Conservation (phyloP, 2,329 filamentous ascomycete species). For the Aspergillus uvarum region DNA sequence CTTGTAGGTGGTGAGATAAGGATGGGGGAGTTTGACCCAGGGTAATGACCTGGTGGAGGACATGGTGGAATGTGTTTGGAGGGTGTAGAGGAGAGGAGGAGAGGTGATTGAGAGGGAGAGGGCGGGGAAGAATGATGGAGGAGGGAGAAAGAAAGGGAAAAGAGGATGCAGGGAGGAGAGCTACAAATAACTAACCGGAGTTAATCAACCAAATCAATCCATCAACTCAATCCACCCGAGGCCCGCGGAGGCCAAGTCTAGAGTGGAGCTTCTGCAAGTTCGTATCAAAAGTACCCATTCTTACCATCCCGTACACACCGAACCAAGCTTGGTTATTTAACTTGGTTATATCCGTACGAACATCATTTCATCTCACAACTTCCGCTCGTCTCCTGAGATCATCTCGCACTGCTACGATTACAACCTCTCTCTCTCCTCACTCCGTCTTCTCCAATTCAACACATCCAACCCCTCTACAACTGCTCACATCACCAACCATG, state of each 20-base stretch:
- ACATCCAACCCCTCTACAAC: background rate
- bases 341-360: too few species aligned
- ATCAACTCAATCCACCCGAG: too few species aligned
- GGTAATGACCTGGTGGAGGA: constrained; percentile 26
- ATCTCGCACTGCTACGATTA: too few species aligned
- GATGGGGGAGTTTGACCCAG: constrained; percentile 48
- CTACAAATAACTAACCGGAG: background rate
- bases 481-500: background rate
- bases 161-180: background rate
- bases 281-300: too few species aligned
- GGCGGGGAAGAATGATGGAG: background rate
- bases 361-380: too few species aligned
- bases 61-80: background rate
- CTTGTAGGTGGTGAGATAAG: constrained; percentile 47
- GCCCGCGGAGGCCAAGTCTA: too few species aligned
- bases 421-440: background rate
- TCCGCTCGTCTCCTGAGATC: background rate
- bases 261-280: background rate
- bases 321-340: too few species aligned
- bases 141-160: background rate
- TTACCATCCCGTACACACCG: background rate
- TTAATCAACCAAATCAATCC: too few species aligned
- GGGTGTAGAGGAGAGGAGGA: background rate
- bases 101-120: background rate
- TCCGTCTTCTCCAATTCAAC: too few species aligned